These are phyloP conservation scores for Verticillium zaregamsianum DNA, from an alignment of 2,329 filamentous ascomycete species.

Conservation along the genomic window DNA sequence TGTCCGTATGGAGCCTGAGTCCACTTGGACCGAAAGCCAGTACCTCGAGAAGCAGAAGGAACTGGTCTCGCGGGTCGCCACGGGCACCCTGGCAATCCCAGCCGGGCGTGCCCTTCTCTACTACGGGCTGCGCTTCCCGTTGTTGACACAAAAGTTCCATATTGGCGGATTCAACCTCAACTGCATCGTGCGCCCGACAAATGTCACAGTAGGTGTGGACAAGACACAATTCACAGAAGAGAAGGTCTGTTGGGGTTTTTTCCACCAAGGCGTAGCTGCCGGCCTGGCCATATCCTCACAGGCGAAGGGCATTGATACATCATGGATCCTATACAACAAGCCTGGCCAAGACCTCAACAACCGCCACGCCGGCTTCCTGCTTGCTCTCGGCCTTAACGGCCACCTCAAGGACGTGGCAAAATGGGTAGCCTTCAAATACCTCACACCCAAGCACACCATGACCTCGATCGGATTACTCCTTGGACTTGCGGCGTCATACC, in stretches of 20 bases:
- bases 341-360: slow-evolving; percentile 83
- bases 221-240: slow-evolving; percentile 86
- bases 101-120: slow-evolving; percentile 83
- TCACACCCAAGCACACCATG: slow-evolving; percentile 99
- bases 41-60: slow-evolving; percentile 91
- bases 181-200: slow-evolving; percentile 86
- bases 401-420: slow-evolving; percentile 93
- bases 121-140: slow-evolving; percentile 79
- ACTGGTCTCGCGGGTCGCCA: slow-evolving; percentile 79
- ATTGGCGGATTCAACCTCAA: slow-evolving; percentile 89
- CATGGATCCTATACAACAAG: slow-evolving; percentile 98
- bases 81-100: slow-evolving; percentile 83
- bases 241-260: slow-evolving; percentile 97
- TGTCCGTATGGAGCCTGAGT: slow-evolving; percentile 70
- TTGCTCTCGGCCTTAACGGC: slow-evolving; percentile 88
- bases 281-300: slow-evolving; percentile 86
- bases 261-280: slow-evolving; percentile 92
- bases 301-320: slow-evolving; percentile 92
- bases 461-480: slow-evolving; percentile 94
- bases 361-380: slow-evolving; percentile 88
- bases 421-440: slow-evolving; percentile 97
- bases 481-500: slow-evolving; percentile 86
- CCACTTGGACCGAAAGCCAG: slow-evolving; percentile 78
- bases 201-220: slow-evolving; percentile 91
- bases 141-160: slow-evolving; percentile 88